phyloP scores from a whole-genome alignment of 2,329 filamentous ascomycete species.

The Sclerotinia subarctica region DNA sequence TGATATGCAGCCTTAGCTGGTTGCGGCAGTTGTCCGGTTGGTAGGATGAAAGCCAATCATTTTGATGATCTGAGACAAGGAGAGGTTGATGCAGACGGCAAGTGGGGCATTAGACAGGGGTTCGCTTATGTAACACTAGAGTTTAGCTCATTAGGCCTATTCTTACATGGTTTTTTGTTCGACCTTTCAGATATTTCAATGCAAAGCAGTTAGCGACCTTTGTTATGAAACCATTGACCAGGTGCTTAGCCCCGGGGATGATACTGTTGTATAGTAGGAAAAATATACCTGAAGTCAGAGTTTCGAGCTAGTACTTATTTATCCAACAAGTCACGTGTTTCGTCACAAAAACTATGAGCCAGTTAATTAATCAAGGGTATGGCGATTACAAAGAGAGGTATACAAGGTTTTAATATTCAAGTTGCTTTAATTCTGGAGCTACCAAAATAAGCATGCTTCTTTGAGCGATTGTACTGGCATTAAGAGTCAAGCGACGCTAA shows the following conservation, averaged over 20 bases:
- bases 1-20: not conserved
- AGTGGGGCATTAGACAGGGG: not conserved
- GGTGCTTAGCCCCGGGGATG: not conserved
- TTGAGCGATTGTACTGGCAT: not conserved
- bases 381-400: not conserved
- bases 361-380: not conserved
- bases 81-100: not conserved
- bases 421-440: not conserved
- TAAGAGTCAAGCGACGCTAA: not conserved
- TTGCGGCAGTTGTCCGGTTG: conserved; percentile 5
- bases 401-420: not conserved
- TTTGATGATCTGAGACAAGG: conserved; percentile 4
- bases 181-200: not conserved
- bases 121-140: not conserved
- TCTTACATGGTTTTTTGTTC: not conserved
- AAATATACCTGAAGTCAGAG: not conserved
- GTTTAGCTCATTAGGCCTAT: not conserved
- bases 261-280: too few species aligned
- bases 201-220: not conserved
- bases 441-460: not conserved
- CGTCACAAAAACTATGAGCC: not conserved
- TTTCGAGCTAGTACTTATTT: not conserved
- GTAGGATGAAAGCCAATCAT: not conserved
- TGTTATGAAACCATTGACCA: not conserved
- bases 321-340: not conserved